Percentiles rank a stretch among this genome's conserved stretches.
Evolutionary conservation across 352 stramenopile species (phyloP).

Genomic region (Globisporangium sylvaticum): DNA sequence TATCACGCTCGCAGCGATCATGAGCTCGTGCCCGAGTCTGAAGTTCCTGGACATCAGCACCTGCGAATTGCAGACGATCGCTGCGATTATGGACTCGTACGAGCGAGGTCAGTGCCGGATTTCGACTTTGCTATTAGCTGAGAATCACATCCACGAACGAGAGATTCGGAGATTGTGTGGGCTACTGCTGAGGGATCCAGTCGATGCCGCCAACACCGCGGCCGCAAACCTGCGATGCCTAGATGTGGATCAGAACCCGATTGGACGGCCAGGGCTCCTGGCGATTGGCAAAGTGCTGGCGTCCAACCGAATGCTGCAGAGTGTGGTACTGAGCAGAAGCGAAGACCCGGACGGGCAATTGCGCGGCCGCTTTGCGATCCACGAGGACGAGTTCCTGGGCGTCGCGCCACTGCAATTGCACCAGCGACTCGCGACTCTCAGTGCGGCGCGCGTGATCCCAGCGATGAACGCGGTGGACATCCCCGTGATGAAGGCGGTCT

Average conservation of each 20-base stretch:
- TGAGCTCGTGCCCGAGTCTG: constrained; percentile 32
- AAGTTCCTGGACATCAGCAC: constrained; percentile 30
- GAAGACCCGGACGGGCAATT: constrained; percentile 20
- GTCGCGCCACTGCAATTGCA: constrained; percentile 15
- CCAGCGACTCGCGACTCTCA: constrained; percentile 27
- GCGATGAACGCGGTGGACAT: constrained; percentile 20
- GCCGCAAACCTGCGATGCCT: constrained; percentile 23
- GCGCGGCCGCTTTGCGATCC: constrained; percentile 18
- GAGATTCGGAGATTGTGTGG: constrained; percentile 28
- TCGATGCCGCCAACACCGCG: constrained; percentile 4
- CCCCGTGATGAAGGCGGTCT: constrained; percentile 28
- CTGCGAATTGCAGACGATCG: constrained; percentile 33
- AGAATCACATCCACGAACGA: constrained; percentile 30
- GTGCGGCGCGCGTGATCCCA: constrained; percentile 5
- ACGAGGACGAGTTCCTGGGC: constrained; percentile 25
- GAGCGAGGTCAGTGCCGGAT: constrained; percentile 19
- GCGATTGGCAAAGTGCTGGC: constrained; percentile 15
- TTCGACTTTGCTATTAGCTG: constrained; percentile 26
- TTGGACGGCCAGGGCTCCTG: constrained; percentile 17
- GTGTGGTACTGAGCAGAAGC: constrained; percentile 25
- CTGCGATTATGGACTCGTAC: constrained; percentile 26
- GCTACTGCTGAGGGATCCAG: constrained; percentile 16
- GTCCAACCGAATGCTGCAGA: constrained; percentile 23
- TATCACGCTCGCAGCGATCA: constrained; percentile 19
- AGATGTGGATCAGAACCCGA: constrained; percentile 37